A percentile compares a stretch with the other conserved stretches of the same genome.
Conservation (phyloP, 352 stramenopile species). For the Achlya hypogyna region DNA sequence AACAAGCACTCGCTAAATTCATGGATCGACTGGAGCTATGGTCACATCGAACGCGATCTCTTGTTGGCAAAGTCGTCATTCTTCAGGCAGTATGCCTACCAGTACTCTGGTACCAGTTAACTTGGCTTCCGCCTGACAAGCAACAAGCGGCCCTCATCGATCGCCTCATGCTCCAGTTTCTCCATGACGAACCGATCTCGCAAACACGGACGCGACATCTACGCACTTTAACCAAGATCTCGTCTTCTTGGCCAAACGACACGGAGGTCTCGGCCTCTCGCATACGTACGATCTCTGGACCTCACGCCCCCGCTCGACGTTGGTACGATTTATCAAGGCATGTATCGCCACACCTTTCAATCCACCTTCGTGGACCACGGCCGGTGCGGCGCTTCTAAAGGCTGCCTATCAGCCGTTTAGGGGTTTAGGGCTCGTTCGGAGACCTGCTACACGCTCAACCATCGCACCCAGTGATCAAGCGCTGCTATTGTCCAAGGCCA, state of each 20-base stretch:
- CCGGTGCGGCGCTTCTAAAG: neutral
- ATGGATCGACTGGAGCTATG: neutral
- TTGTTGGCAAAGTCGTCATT: constrained; percentile 1
- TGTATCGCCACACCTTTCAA: neutral
- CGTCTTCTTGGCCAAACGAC: neutral
- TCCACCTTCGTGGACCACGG: neutral
- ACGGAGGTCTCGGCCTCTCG: neutral
- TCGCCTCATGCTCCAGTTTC: neutral
- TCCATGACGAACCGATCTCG: neutral
- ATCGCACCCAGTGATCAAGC: neutral
- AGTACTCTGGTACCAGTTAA: constrained; percentile 3
- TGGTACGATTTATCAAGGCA: neutral
- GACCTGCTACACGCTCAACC: neutral
- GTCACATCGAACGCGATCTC: neutral
- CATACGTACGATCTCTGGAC: neutral
- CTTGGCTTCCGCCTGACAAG: neutral
- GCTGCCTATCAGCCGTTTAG: neutral
- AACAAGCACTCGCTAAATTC: constrained; percentile 2
- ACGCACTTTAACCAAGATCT: neutral
- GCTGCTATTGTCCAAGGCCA: too few species aligned
- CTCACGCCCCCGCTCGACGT: neutral
- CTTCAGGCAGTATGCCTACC: constrained; percentile 5
- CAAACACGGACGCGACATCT: neutral
- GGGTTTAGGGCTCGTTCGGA: neutral
- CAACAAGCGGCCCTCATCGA: neutral